Base-by-base conservation (phyloP, 768 basidiomycete genomes). In the Rhizopogon vulgaris region DNA sequence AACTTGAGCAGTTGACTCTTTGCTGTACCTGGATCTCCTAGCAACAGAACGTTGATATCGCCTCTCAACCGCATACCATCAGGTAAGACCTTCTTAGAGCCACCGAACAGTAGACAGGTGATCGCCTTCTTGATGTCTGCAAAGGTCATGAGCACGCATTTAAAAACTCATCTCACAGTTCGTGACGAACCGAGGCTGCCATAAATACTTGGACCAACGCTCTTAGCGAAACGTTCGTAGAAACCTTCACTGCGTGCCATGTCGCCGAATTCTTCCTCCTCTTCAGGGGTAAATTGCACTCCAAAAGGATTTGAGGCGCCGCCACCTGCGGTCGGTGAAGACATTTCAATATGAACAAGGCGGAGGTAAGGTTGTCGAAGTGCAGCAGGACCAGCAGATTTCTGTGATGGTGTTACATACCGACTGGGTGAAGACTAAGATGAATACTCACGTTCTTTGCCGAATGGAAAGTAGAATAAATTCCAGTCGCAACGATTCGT, bases 1-100 rank as follows among this genome's bases (percentile, higher is more conserved):
- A 99, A 99, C 63, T 99, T 99, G 55, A 99, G 82, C 60, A 99
- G 73, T 62, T 99, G 96, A 73, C 87, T 91, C 70, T 99, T 99
- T 18, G 96, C 96, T 12, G 96, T 98, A 71, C 96, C 96, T 7
- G 96, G 96, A 67, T 99, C 96, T 68, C 96, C 96, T 27, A 99
- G 80, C 25, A 98, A 71, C 9, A 99, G 73, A 17, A 99, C 96
- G 65, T 99, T 99, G 66, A 99, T 98, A 64, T 99, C 96, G 10
- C 96, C 96, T 65, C 96, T 79, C 38, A 99, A 71, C 30, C 96
- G 80, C 91, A 97, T 94, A 8, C 96, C 94, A 65, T 99, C 96
- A 7, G 96, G 96, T 5, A 99, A 71, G 46, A 96, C 76, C 70
- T 99, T 99, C 73, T 94, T 98, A 17, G 94, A 94, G 6, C 96